Evolutionary conservation across 306 rosid species (phyloP).

Genomic region (Mimosa pudica): DNA sequence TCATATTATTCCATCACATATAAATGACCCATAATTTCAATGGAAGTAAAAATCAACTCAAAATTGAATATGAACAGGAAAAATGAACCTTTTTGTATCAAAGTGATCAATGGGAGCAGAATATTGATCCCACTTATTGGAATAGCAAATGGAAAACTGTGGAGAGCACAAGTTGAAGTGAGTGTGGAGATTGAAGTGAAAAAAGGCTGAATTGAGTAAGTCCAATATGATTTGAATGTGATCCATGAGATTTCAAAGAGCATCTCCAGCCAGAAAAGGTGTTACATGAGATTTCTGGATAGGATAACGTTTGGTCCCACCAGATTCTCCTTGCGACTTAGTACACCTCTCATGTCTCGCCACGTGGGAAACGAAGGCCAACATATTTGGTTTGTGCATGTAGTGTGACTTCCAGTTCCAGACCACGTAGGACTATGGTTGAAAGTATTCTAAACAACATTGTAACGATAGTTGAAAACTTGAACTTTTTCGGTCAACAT

Average conservation of each 20-base stretch:
- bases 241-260: conserved; percentile 58
- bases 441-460: no score
- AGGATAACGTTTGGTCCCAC: conserved; percentile 69
- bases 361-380: conserved; percentile 30
- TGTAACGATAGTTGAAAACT: no score
- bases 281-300: conserved; percentile 63
- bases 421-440: not conserved
- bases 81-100: conserved; percentile 12
- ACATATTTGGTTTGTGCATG: not conserved
- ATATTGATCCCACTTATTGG: conserved; percentile 2
- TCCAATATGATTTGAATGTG: conserved; percentile 46
- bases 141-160: not conserved
- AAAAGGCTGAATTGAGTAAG: conserved; percentile 8
- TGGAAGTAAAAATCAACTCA: conserved; percentile 16
- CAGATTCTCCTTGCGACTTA: conserved; percentile 28
- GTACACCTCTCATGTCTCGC: conserved; percentile 40
- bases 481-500: no score
- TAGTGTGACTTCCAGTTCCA: not conserved
- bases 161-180: conserved; percentile 23
- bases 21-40: conserved; percentile 31
- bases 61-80: conserved; percentile 31
- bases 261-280: conserved; percentile 46
- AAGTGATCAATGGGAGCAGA: not conserved
- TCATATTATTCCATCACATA: conserved; percentile 1
- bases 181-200: conserved; percentile 28